phyloP scores from a whole-genome alignment of 2,329 filamentous ascomycete species.

The Fusarium tricinctum region DNA sequence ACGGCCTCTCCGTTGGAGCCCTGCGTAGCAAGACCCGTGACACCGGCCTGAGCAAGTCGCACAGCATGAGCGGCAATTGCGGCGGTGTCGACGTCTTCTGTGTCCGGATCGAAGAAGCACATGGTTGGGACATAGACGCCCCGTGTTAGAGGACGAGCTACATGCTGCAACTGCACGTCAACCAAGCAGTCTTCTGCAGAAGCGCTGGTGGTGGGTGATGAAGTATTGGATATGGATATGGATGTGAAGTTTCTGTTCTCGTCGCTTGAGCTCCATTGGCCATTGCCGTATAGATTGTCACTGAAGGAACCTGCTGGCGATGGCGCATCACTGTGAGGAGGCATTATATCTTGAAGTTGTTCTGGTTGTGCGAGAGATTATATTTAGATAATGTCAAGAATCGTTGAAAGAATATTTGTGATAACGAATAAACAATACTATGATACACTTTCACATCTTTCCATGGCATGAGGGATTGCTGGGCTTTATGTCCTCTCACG shows the following conservation, averaged over 20 bases:
- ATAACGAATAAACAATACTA: background rate
- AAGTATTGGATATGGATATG: slow-evolving; percentile 52
- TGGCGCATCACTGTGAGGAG: slow-evolving; percentile 45
- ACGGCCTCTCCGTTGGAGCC: slow-evolving; percentile 88
- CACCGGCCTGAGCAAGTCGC: slow-evolving; percentile 79
- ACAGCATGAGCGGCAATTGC: slow-evolving; percentile 73
- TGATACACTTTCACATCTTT: background rate
- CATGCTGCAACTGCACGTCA: slow-evolving; percentile 47
- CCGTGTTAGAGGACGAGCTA: slow-evolving; percentile 57
- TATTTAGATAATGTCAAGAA: background rate
- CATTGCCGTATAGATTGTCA: slow-evolving; percentile 48
- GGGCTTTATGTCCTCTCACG: slow-evolving; percentile 8
- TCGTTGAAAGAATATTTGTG: background rate
- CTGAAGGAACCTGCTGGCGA: slow-evolving; percentile 40
- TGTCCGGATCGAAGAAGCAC: slow-evolving; percentile 76
- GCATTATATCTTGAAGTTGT: slow-evolving; percentile 22
- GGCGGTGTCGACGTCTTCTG: slow-evolving; percentile 75
- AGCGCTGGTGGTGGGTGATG: slow-evolving; percentile 55
- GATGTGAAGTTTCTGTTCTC: slow-evolving; percentile 43
- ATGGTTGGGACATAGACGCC: slow-evolving; percentile 81
- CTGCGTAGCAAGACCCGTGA: slow-evolving; percentile 81
- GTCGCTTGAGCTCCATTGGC: slow-evolving; percentile 49
- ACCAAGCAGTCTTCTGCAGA: slow-evolving; percentile 59
- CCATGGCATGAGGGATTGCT: background rate
- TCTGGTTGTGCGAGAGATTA: background rate